These are phyloP conservation scores for Citrus australasica DNA, from an alignment of 345 rosid genomes.

Conservation along the genomic window DNA sequence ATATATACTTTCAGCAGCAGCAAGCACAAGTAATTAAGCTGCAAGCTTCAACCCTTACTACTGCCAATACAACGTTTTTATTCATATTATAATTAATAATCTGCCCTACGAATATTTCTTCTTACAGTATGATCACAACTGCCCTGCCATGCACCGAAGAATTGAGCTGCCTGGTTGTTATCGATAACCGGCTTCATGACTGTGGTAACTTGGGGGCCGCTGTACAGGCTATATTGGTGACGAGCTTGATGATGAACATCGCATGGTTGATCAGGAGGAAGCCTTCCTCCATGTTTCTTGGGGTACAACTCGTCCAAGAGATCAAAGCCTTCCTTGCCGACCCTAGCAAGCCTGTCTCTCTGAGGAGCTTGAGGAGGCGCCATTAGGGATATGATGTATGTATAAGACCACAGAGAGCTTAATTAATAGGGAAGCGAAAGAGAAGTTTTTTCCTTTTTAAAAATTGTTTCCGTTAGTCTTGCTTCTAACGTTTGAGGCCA, in stretches of 20 bases:
- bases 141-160: neutral
- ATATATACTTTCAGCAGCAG: neutral
- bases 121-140: neutral
- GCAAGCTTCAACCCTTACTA: neutral
- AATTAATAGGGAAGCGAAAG: too few species aligned
- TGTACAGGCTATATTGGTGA: neutral
- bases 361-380: neutral
- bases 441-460: too few species aligned
- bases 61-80: neutral
- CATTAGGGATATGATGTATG: neutral
- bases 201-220: neutral
- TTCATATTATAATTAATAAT: neutral
- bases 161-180: neutral
- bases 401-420: too few species aligned
- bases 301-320: neutral
- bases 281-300: neutral
- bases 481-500: too few species aligned
- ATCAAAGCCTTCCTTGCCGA: slow-evolving; percentile 7
- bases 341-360: neutral
- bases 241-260: too few species aligned
- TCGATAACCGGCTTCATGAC: neutral
- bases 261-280: neutral
- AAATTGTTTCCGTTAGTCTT: too few species aligned
- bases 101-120: neutral
- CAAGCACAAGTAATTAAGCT: neutral